phyloP scores from a whole-genome alignment of 2,329 filamentous ascomycete genomes.

The Clonostachys byssicola region DNA sequence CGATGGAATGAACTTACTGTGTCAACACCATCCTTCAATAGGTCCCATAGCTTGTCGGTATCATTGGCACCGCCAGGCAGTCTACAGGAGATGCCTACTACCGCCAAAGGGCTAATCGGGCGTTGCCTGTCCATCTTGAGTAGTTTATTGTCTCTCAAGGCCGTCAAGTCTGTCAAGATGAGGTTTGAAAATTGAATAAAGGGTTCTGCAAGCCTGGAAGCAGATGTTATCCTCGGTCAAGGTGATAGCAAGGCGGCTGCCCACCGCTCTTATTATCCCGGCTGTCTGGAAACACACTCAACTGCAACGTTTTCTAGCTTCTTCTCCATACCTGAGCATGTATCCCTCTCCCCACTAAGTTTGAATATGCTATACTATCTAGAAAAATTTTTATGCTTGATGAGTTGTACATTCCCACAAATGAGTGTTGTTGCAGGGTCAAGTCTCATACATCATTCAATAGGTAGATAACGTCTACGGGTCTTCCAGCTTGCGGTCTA shows the following conservation, averaged over 20 bases:
- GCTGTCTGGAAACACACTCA: background rate
- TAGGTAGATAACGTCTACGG: no score
- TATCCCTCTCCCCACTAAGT: background rate
- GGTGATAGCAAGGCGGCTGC: background rate
- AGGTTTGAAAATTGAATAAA: background rate
- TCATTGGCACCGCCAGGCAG: slow-evolving; percentile 25
- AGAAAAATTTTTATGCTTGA: no score
- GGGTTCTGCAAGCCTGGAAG: background rate
- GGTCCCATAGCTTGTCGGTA: slow-evolving; percentile 4
- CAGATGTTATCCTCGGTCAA: background rate
- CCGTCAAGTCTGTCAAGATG: background rate
- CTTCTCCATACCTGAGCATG: background rate
- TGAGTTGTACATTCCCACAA: no score
- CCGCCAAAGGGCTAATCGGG: slow-evolving; percentile 13
- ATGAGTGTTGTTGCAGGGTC: no score
- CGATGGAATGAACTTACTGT: no score
- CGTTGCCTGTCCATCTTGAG: slow-evolving; percentile 8
- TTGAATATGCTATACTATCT: background rate
- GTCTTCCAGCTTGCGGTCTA: no score
- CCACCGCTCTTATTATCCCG: background rate
- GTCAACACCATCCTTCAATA: slow-evolving; percentile 11
- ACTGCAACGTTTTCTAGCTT: background rate
- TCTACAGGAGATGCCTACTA: slow-evolving; percentile 34
- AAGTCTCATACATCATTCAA: no score
- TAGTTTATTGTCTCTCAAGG: background rate